Conservation (phyloP, 2,329 filamentous ascomycete genomes). For the Emmonsia crescens region DNA sequence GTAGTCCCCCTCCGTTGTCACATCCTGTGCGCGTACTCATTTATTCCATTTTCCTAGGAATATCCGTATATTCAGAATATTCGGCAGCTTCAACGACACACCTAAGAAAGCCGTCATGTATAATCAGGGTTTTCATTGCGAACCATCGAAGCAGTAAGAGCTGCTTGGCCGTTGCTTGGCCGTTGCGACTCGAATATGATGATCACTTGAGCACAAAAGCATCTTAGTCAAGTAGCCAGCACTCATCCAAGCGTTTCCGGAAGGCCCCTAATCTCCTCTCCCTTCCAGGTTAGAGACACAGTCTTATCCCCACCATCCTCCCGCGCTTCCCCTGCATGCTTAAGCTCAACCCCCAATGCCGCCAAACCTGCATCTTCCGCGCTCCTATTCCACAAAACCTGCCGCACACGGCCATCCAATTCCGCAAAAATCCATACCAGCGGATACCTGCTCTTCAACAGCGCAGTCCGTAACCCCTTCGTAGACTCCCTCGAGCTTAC, state of each 20-base stretch:
- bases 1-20: background rate
- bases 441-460: constrained; percentile 56
- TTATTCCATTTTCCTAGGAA: background rate
- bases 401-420: constrained; percentile 26
- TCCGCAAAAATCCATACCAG: constrained; percentile 52
- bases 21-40: background rate
- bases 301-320: constrained; percentile 11
- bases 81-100: background rate
- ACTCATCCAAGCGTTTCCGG: background rate
- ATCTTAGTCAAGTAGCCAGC: background rate
- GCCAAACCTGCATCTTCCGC: constrained; percentile 30
- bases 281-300: constrained; percentile 28
- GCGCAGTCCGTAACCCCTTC: constrained; percentile 62
- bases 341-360: constrained; percentile 29
- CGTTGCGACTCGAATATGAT: no score
- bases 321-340: constrained; percentile 17
- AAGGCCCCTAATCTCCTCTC: constrained; percentile 18
- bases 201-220: background rate
- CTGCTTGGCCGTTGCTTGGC: background rate
- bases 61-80: background rate
- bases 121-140: background rate
- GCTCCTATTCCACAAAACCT: constrained; percentile 36
- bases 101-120: background rate
- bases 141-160: background rate
- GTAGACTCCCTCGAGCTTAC: constrained; percentile 61